Evolutionary conservation across 2,329 filamentous ascomycete species (phyloP), one percentile per base, ranked within the genome.

Genomic region (Colletotrichum australisinense): DNA sequence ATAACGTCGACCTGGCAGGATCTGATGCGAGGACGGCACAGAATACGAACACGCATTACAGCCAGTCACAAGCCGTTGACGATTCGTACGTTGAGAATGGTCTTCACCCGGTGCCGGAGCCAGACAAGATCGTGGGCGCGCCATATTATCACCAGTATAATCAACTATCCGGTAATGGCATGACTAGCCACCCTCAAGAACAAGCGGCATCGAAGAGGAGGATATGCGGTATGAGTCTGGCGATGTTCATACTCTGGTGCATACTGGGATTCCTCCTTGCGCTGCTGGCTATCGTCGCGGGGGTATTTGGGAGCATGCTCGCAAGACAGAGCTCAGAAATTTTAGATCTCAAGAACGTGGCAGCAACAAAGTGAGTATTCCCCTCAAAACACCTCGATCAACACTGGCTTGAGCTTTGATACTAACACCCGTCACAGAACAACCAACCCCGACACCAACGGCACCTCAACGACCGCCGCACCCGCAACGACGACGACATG

Each of bases 401-500:
- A 2, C 9, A 32, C 4, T 5, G 2, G 7, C 22, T 11, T 14
- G 3, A n/a, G 14, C 14, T 14, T 2, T 5, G 1, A 5, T 19
- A 46, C 63, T 62, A 5, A 67, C 63, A 35, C 3, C 4, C 4
- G 12, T 19, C 19, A 5, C 30, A 72, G 69, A 24, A 72, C 49
- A n/a, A 52, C 49, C 5, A 6, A 30, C 1, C 11, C 64, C 12
- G 64, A 72, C 14, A 46, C 64, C 9, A 63, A 63, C 11, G 64
- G 28, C 11, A 63, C 69, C 4, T 12, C 58, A 12, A 72, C 65
- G 8, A 26, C 46, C 16, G 26, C 38, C 3, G 46, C 64, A 5
- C 32, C 64, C 5, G 69, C 69, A 2, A 52, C 69, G 5, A 68
- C 64, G 16, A 72, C 58, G 24, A 72, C 58, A 2, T 68, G 69